A percentile compares a stretch with the other conserved stretches of the same genome.
These are phyloP conservation scores for Xerocomus cyaneibrunnescens DNA, from an alignment of 1,284 basidiomycete species.

Conservation along the genomic window DNA sequence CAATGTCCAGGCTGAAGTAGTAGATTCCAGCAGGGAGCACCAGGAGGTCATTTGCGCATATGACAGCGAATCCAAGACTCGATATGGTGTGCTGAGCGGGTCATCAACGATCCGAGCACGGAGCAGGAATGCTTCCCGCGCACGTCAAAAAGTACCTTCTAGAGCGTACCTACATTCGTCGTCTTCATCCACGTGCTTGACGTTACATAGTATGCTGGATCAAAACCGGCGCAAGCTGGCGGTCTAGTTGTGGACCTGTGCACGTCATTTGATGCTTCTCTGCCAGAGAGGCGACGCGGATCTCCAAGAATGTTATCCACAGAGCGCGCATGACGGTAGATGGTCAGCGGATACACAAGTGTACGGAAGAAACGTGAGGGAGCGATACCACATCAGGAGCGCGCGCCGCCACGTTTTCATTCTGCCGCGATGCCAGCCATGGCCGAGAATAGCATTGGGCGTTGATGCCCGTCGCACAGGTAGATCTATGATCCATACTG, in stretches of 20 bases:
- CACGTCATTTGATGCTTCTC: conserved; percentile 46
- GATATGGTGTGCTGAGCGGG: conserved; percentile 45
- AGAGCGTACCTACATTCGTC: conserved; percentile 87
- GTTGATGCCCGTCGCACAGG: no score
- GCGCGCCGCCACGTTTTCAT: no score
- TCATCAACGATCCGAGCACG: conserved; percentile 39
- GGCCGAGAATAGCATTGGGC: no score
- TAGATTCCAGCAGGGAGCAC: conserved; percentile 78
- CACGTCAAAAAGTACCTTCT: conserved; percentile 83
- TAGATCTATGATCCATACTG: no score
- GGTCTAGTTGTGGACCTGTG: conserved; percentile 43
- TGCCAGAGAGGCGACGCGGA: conserved; percentile 64
- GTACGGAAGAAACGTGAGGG: no score
- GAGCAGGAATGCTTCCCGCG: conserved; percentile 48
- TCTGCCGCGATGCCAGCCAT: no score
- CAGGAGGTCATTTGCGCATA: conserved; percentile 67
- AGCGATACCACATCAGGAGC: no score
- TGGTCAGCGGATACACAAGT: no score
- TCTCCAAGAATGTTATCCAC: conserved; percentile 75
- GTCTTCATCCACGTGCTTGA: conserved; percentile 83
- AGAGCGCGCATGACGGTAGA: conserved; percentile 60
- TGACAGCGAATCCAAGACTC: conserved; percentile 74
- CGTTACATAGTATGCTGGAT: conserved; percentile 27
- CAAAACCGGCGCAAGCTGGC: not conserved
- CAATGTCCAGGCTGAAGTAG: conserved; percentile 79